Evolutionary conservation across 208 protist species (phyloP).

Genomic region (Trypanosomatidae sp.): DNA sequence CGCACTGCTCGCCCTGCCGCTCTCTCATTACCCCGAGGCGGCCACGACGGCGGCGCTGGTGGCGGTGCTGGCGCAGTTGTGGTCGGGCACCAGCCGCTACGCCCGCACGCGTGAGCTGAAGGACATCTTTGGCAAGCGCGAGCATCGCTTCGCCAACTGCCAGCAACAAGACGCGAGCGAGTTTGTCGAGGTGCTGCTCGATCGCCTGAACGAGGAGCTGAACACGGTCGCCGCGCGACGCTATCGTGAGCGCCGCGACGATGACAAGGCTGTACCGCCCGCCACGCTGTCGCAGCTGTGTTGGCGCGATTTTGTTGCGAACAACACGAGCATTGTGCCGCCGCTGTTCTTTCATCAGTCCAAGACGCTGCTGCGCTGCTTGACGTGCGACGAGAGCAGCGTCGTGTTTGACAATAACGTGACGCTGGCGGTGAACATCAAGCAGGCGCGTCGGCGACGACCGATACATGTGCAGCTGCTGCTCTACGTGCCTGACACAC

Average conservation of each 20-base stretch:
- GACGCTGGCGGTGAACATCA: conserved; percentile 45
- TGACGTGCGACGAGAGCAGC: conserved; percentile 36
- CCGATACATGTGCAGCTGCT: too few relatives aligned
- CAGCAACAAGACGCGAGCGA: conserved; percentile 84
- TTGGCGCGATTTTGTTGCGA: conserved; percentile 82
- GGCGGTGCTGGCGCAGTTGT: conserved; percentile 35
- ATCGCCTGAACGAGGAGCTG: conserved; percentile 85
- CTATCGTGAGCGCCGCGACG: conserved; percentile 74
- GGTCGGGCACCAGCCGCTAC: conserved; percentile 25
- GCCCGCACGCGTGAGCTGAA: conserved; percentile 44
- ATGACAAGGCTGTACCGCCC: conserved; percentile 48
- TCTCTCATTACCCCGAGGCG: conserved; percentile 40
- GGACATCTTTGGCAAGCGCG: conserved; percentile 22
- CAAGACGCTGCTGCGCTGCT: conserved; percentile 51
- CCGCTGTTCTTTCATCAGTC: conserved; percentile 72
- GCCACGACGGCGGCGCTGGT: conserved; percentile 29
- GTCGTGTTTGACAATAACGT: conserved; percentile 73
- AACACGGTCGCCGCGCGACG: conserved; percentile 57
- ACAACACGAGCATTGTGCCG: conserved; percentile 63
- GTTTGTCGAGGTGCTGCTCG: conserved; percentile 84
- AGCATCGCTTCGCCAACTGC: conserved; percentile 48
- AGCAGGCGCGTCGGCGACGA: not conserved
- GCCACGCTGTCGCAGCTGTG: conserved; percentile 56
- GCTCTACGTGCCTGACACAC: too few relatives aligned
- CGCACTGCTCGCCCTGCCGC: conserved; percentile 36